A percentile compares a stretch with the other conserved stretches of the same genome.
These are phyloP conservation scores for Phyllosticta citriasiana DNA, from an alignment of 2,329 filamentous ascomycete genomes.

Conservation along the genomic window DNA sequence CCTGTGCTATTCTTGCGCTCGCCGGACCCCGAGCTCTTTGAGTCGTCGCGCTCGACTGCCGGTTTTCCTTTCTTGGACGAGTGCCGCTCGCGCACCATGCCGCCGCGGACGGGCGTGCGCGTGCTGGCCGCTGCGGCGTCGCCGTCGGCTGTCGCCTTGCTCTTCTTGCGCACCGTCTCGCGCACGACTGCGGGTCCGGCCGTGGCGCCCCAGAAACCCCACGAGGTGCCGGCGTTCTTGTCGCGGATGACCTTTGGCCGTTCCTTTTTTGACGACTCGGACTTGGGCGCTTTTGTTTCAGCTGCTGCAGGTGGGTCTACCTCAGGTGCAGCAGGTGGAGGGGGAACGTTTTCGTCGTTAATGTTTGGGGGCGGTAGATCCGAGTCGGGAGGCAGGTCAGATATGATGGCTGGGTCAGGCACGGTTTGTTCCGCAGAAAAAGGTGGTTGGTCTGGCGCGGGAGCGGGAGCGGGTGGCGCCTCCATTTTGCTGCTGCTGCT, in stretches of 20 bases:
- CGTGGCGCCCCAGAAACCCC: slow-evolving; percentile 62
- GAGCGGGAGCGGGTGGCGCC: not conserved
- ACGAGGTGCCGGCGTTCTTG: slow-evolving; percentile 52
- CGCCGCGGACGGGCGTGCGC: slow-evolving; percentile 18
- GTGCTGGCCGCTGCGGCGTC: not conserved
- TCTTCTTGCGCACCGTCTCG: slow-evolving; percentile 24
- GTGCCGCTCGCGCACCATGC: slow-evolving; percentile 38
- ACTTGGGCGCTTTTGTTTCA: slow-evolving; percentile 35
- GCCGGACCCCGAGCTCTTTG: slow-evolving; percentile 58
- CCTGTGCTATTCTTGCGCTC: slow-evolving; percentile 46
- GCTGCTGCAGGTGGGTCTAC: slow-evolving; percentile 17
- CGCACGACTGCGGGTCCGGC: slow-evolving; percentile 29
- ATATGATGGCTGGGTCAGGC: not conserved
- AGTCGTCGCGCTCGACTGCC: slow-evolving; percentile 49
- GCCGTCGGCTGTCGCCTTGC: slow-evolving; percentile 20
- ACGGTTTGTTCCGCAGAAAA: not conserved
- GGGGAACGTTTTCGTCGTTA: slow-evolving; percentile 22
- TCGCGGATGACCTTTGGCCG: slow-evolving; percentile 67
- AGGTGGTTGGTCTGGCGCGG: not conserved
- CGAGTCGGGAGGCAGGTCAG: slow-evolving; percentile 10
- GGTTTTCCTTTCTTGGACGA: slow-evolving; percentile 30
- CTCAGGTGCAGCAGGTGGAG: slow-evolving; percentile 38
- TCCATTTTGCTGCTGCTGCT: not conserved
- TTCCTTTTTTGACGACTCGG: slow-evolving; percentile 47
- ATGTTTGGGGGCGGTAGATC: slow-evolving; percentile 15